Conservation (phyloP, 2,329 filamentous ascomycete species). For the Sporothrix humicola region DNA sequence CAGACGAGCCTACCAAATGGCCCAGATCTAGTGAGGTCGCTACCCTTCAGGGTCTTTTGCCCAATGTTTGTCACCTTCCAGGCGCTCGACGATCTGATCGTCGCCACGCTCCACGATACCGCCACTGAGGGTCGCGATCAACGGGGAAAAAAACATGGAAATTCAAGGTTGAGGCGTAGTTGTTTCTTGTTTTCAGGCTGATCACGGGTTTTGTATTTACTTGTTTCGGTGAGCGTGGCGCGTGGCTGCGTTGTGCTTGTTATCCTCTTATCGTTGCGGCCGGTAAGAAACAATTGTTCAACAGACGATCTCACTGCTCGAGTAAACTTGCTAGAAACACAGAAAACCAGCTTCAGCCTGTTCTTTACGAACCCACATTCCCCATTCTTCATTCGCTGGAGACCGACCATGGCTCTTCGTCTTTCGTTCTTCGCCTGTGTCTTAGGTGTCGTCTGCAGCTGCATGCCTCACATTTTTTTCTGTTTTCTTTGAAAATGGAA, state of each 20-base stretch:
- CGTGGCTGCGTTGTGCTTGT: no score
- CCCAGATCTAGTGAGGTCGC: no score
- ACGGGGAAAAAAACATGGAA: background rate
- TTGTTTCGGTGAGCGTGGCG: background rate
- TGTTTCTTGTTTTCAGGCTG: conserved; percentile 14
- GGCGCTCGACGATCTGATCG: background rate
- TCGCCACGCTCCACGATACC: background rate
- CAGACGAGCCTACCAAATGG: no score
- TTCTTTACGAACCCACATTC: background rate
- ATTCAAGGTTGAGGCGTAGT: background rate
- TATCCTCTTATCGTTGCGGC: no score
- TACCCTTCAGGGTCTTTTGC: background rate
- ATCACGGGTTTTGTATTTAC: conserved; percentile 5
- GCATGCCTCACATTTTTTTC: conserved; percentile 12
- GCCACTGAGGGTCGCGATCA: background rate
- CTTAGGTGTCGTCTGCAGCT: conserved; percentile 18
- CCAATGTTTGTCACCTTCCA: background rate
- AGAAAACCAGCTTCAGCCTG: background rate
- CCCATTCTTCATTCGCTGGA: background rate
- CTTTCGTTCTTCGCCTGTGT: background rate
- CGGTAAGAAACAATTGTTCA: background rate
- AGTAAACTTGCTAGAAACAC: background rate
- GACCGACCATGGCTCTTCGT: no score
- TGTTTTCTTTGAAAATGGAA: background rate
- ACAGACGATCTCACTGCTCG: background rate